These are phyloP conservation scores for Penicillium bovifimosum DNA, from an alignment of 495 filamentous ascomycete genomes.

Conservation along the genomic window DNA sequence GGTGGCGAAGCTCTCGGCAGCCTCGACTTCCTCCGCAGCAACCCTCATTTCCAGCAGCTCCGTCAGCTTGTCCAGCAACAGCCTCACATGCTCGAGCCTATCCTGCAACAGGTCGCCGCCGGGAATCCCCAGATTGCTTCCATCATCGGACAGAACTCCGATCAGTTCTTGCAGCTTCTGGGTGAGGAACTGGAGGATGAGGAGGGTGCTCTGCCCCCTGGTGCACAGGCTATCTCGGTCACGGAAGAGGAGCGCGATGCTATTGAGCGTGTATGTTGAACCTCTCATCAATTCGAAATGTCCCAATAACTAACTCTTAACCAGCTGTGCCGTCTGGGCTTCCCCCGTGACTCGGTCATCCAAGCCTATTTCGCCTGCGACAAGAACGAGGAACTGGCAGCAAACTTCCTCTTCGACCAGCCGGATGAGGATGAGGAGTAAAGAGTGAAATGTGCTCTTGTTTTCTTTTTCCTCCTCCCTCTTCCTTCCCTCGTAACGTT, in stretches of 20 bases:
- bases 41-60: slow-evolving; percentile 95
- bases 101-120: slow-evolving; percentile 90
- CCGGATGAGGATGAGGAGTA: slow-evolving; percentile 78
- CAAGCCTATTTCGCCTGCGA: slow-evolving; percentile 99
- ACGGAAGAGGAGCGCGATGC: slow-evolving; percentile 95
- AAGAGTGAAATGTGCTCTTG: slow-evolving; percentile 14
- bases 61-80: slow-evolving; percentile 95
- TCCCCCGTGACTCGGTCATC: slow-evolving; percentile 87
- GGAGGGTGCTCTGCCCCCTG: slow-evolving; percentile 75
- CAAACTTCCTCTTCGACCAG: slow-evolving; percentile 97
- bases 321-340: slow-evolving; percentile 84
- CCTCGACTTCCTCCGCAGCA: slow-evolving; percentile 91
- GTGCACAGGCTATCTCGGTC: slow-evolving; percentile 81
- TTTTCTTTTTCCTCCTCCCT: slow-evolving; percentile 2
- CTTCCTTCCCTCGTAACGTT: slow-evolving; percentile 16
- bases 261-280: slow-evolving; percentile 78
- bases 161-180: slow-evolving; percentile 84
- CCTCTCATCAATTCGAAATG: neutral
- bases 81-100: slow-evolving; percentile 96
- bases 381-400: slow-evolving; percentile 97
- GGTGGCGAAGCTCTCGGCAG: slow-evolving; percentile 61
- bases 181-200: slow-evolving; percentile 67
- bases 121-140: slow-evolving; percentile 92
- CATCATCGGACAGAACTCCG: slow-evolving; percentile 82
- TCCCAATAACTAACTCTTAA: slow-evolving; percentile 28